These are phyloP conservation scores for Solanum tarapatanum DNA, from an alignment of 257 asterid genomes.

Conservation along the genomic window DNA sequence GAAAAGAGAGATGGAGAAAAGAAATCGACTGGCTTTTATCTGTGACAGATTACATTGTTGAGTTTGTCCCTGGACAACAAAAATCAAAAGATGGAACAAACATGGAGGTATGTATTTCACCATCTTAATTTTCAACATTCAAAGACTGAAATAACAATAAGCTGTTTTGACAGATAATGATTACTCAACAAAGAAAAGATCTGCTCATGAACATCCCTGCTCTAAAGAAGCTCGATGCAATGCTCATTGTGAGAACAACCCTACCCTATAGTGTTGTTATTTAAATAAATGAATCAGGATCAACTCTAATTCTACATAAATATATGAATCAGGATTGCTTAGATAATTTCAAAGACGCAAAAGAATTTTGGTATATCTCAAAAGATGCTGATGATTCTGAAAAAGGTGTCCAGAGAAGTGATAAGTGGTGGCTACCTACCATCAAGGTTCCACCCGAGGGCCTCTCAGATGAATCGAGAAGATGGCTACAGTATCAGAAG, in stretches of 20 bases:
- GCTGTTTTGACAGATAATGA: slow-evolving; percentile 44
- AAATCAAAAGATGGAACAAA: slow-evolving; percentile 44
- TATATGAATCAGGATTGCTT: slow-evolving; percentile 32
- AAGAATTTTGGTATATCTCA: slow-evolving; percentile 62
- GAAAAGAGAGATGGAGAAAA: slow-evolving; percentile 57
- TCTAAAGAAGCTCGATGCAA: slow-evolving; percentile 61
- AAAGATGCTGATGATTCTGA: slow-evolving; percentile 62
- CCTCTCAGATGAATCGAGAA: slow-evolving; percentile 48
- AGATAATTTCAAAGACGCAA: slow-evolving; percentile 49
- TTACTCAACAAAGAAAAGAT: slow-evolving; percentile 65
- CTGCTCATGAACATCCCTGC: slow-evolving; percentile 68
- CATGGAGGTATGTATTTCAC: slow-evolving; percentile 33
- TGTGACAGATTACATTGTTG: slow-evolving; percentile 48
- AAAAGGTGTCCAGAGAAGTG: slow-evolving; percentile 47
- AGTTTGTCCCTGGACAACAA: slow-evolving; percentile 40
- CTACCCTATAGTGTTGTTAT: neutral
- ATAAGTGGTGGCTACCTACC: slow-evolving; percentile 88
- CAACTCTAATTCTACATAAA: neutral
- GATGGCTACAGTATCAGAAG: slow-evolving; percentile 51
- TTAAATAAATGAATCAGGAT: neutral
- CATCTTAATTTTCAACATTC: neutral
- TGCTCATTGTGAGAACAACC: slow-evolving; percentile 53
- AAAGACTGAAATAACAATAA: neutral
- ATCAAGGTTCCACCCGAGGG: slow-evolving; percentile 72
- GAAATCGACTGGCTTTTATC: slow-evolving; percentile 68